Evolutionary conservation across 768 basidiomycete species (phyloP).

Genomic region (Auricularia sp.): DNA sequence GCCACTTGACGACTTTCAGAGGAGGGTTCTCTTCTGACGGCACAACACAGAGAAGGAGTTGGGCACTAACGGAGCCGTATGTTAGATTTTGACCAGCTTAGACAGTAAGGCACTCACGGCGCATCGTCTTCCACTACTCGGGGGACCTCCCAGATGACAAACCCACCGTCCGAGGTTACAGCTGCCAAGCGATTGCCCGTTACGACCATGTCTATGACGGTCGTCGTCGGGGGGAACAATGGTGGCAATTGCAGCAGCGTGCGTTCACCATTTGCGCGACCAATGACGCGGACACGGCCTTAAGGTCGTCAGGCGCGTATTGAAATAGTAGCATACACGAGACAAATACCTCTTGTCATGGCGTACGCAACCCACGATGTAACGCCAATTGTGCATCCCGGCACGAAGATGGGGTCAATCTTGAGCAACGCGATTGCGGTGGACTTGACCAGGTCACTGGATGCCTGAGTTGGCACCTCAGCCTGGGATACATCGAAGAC

Average conservation of each 20-base stretch:
- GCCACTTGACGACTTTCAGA: conserved; percentile 80
- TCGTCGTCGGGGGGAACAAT: conserved; percentile 49
- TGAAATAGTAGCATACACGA: background rate
- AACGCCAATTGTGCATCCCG: conserved; percentile 80
- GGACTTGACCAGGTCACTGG: conserved; percentile 70
- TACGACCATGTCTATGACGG: conserved; percentile 80
- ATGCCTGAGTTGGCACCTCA: conserved; percentile 65
- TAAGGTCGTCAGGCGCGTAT: conserved; percentile 3
- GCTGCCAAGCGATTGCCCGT: conserved; percentile 74
- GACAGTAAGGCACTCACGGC: conserved; percentile 34
- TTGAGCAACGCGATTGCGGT: conserved; percentile 83
- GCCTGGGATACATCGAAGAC: conserved; percentile 66
- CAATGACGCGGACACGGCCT: conserved; percentile 82
- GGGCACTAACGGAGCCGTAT: background rate
- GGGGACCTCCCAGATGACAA: conserved; percentile 82
- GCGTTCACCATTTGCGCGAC: conserved; percentile 78
- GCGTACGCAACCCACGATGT: conserved; percentile 91
- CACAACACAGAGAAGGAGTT: conserved; percentile 53
- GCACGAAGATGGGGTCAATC: conserved; percentile 74
- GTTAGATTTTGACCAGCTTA: background rate
- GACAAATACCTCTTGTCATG: conserved; percentile 62
- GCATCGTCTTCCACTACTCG: conserved; percentile 78
- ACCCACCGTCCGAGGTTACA: conserved; percentile 80
- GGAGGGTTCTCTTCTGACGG: conserved; percentile 50
- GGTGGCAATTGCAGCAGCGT: conserved; percentile 67